Evolutionary conservation across 2,329 filamentous ascomycete genomes (phyloP).

Genomic region (Coniochaeta sp.): DNA sequence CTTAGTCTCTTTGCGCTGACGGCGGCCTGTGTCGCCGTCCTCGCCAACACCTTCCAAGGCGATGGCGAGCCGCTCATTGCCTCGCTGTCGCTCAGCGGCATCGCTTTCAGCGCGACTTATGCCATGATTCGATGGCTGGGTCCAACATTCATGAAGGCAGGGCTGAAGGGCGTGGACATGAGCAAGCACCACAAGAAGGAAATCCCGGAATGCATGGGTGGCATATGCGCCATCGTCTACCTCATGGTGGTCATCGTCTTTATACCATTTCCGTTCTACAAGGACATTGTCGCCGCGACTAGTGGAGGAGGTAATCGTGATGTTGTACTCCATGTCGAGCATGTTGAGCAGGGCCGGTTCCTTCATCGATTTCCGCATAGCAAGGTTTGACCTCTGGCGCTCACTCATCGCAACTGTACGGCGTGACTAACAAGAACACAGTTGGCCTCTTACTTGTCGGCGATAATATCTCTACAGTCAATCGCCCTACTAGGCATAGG

Average conservation of each 20-base stretch:
- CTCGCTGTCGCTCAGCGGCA: conserved; percentile 75
- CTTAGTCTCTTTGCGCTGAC: conserved; percentile 54
- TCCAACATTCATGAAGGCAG: conserved; percentile 78
- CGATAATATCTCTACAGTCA: conserved; percentile 84
- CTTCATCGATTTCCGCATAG: conserved; percentile 90
- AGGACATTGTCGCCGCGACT: conserved; percentile 92
- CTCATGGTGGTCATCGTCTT: conserved; percentile 83
- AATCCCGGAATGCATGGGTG: conserved; percentile 94
- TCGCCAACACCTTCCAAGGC: conserved; percentile 73
- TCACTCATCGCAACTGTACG: neutral
- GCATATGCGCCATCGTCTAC: conserved; percentile 87
- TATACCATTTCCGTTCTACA: conserved; percentile 95
- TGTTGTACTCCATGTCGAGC: conserved; percentile 65
- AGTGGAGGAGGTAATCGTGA: conserved; percentile 90
- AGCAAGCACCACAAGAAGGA: conserved; percentile 63
- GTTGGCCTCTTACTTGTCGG: conserved; percentile 92
- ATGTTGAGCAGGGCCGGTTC: conserved; percentile 75
- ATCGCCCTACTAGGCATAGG: conserved; percentile 87
- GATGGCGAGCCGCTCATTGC: conserved; percentile 87
- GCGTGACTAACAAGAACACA: conserved; percentile 25
- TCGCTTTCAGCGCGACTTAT: conserved; percentile 77
- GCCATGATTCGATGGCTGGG: conserved; percentile 91
- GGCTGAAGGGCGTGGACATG: conserved; percentile 84
- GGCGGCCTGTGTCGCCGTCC: conserved; percentile 62
- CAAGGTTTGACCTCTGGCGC: conserved; percentile 54